These are phyloP conservation scores for Diplodia mutila DNA, from an alignment of 2,329 filamentous ascomycete genomes.

Conservation along the genomic window DNA sequence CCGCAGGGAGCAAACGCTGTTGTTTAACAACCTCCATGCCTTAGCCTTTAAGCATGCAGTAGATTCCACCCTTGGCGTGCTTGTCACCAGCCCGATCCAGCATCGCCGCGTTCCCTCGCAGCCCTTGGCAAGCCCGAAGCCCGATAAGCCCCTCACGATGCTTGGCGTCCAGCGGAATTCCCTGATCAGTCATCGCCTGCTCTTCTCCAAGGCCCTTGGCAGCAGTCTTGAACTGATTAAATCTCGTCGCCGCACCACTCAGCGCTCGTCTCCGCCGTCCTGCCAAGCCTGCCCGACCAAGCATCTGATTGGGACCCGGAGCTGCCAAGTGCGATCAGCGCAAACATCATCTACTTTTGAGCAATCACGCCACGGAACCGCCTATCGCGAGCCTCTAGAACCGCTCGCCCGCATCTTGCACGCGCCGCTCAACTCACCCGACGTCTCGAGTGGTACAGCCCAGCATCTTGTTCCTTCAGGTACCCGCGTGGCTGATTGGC, in stretches of 20 bases:
- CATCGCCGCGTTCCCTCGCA: not conserved
- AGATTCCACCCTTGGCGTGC: conserved; percentile 3
- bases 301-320: not conserved
- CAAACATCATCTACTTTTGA: conserved; percentile 1
- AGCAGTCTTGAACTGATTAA: conserved; percentile 4
- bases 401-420: not conserved
- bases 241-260: conserved; percentile 2
- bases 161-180: not conserved
- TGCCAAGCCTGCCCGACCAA: not conserved
- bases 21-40: not conserved
- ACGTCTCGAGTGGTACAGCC: not conserved
- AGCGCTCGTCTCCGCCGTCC: not conserved
- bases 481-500: not conserved
- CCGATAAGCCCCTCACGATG: conserved; percentile 8
- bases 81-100: conserved; percentile 19
- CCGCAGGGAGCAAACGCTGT: not conserved
- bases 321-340: conserved; percentile 6
- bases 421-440: not conserved
- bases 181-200: not conserved
- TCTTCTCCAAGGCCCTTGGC: conserved; percentile 2
- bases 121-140: conserved; percentile 7
- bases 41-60: not conserved
- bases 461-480: not conserved
- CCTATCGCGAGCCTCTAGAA: not conserved
- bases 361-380: not conserved